These are phyloP conservation scores for Piromyces finnis DNA, from an alignment of 192 early-diverging fungal species.

Conservation along the genomic window DNA sequence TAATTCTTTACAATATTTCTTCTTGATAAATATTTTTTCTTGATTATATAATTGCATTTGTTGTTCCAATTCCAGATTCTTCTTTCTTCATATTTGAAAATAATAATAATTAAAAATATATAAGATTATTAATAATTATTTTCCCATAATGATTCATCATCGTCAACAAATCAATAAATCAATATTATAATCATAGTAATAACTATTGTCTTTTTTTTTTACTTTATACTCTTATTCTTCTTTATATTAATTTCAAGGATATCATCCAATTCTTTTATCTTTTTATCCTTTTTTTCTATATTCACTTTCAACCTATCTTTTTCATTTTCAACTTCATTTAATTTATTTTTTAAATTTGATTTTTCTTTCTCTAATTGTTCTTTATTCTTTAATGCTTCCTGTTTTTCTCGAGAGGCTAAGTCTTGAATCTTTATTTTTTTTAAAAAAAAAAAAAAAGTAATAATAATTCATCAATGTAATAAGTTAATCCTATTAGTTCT, in stretches of 20 bases:
- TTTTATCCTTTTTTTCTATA: neutral
- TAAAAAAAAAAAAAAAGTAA: neutral
- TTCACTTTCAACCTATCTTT: neutral
- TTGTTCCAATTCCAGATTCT: neutral
- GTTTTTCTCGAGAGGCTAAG: neutral
- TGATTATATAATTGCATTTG: neutral
- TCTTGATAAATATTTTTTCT: neutral
- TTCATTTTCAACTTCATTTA: neutral
- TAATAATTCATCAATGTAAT: too few relatives aligned
- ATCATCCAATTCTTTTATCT: neutral
- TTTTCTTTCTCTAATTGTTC: neutral
- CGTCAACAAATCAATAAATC: neutral
- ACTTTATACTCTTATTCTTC: neutral
- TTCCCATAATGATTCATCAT: neutral
- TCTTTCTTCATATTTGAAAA: neutral
- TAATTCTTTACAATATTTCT: neutral
- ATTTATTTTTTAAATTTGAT: neutral
- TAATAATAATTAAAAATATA: too few relatives aligned
- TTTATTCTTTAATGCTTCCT: neutral
- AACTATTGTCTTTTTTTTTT: neutral
- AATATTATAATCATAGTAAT: too few relatives aligned
- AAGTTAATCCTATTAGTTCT: too few relatives aligned
- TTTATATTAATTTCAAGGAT: neutral
- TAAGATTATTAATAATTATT: too few relatives aligned
- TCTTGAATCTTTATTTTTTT: neutral